phyloP scores from a whole-genome alignment of 805 yeast species.

The Komagataella pastoris region DNA sequence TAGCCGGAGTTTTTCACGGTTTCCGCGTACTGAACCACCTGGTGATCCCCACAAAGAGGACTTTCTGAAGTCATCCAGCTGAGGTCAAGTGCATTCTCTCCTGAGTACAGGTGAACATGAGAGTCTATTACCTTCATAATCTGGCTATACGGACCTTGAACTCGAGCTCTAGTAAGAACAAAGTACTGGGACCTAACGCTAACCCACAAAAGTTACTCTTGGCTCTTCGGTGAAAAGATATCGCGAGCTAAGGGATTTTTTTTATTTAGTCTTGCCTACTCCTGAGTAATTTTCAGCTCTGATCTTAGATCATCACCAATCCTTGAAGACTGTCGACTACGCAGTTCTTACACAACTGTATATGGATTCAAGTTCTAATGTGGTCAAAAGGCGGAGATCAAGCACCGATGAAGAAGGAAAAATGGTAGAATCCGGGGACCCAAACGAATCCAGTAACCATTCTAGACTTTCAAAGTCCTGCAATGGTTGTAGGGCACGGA shows the following conservation, averaged over 20 bases:
- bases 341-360: background rate
- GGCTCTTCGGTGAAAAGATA: background rate
- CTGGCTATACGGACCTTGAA: background rate
- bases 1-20: background rate
- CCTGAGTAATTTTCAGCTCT: background rate
- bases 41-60: conserved; percentile 12
- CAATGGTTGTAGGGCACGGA: conserved; percentile 2
- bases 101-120: conserved; percentile 24
- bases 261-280: background rate
- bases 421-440: background rate
- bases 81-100: conserved; percentile 10
- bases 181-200: background rate
- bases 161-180: background rate
- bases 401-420: background rate
- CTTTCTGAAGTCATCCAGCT: conserved; percentile 21
- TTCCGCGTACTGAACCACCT: conserved; percentile 15
- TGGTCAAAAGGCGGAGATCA: background rate
- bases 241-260: background rate
- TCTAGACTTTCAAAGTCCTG: conserved; percentile 2
- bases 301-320: background rate
- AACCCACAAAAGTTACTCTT: background rate
- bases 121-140: conserved; percentile 13
- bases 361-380: background rate
- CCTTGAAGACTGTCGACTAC: background rate
- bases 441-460: background rate